Base-by-base conservation (phyloP, 2,329 filamentous ascomycete genomes). In the Sphaerulina populicola region DNA sequence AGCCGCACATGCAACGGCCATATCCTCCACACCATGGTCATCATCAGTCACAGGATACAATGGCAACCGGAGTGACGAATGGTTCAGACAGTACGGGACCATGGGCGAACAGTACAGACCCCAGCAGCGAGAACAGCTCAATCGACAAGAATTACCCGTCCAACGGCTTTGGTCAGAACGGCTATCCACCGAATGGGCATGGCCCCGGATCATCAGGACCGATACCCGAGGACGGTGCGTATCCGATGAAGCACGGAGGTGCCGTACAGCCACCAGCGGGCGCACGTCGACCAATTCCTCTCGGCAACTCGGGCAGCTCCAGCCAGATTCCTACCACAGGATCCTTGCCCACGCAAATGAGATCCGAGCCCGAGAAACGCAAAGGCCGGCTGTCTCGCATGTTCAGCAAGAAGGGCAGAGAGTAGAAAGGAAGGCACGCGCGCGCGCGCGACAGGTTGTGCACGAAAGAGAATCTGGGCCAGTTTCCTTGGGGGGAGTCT, bases 71-170 rank as follows among this genome's bases (percentile, higher is more conserved):
- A 53, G 81, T 82, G 9, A 83, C 82, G 18, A 86, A 82, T 63
- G 86, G 82, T 44, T 85, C 80, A 60, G 81, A 83, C 57, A 81
- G 74, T 48, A 74, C 74, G 47, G 89, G 95, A 52, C 82, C 82
- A 10, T 83, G 80, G 64, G 83, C 82, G 50, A 90, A 93, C 68
- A 83, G 84, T 58, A 94, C 88, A 53, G 89, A 95, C 65, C 90
- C 87, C 72, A 93, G 86, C 71, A 95, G 89, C 65, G 86, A 95
- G 65, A 94, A 94, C 71, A 94, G 88, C 71, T 94, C 88, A 1
- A 80, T 94, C 60, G 88, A 95, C 65, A 83, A 53, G 38, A 53
- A 53, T 27, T 53, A 50, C 21, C 44, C 41, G 18, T 39, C 94
- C 75, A 78, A 88, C 55, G 74, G 82, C 33, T 78, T 78, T 61